Percentiles rank a stretch among this genome's conserved stretches.
These are phyloP conservation scores for Fragosphaeria purpurea DNA, from an alignment of 2,329 filamentous ascomycete species.

Conservation along the genomic window DNA sequence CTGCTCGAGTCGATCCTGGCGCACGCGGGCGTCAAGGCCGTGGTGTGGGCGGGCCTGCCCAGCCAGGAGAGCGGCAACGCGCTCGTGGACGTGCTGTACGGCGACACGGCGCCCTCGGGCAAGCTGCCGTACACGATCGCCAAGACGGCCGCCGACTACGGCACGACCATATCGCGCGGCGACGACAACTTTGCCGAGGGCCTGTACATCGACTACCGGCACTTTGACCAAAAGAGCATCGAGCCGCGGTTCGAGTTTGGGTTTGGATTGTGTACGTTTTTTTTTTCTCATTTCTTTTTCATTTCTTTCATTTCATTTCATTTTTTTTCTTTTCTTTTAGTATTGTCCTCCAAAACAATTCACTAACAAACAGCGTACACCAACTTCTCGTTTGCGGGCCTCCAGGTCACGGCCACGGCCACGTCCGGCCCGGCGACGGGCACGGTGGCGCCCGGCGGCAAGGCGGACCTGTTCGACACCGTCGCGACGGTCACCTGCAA, in stretches of 20 bases:
- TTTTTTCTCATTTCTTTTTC: neutral
- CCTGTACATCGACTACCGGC: constrained; percentile 54
- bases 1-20: constrained; percentile 49
- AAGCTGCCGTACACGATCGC: constrained; percentile 44
- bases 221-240: constrained; percentile 48
- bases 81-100: constrained; percentile 64
- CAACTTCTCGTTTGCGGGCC: constrained; percentile 49
- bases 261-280: constrained; percentile 43
- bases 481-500: constrained; percentile 44
- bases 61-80: constrained; percentile 69
- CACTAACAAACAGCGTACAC: constrained; percentile 47
- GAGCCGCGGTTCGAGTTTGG: constrained; percentile 55
- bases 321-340: neutral
- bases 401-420: constrained; percentile 29
- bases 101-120: constrained; percentile 34
- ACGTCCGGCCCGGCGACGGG: constrained; percentile 31
- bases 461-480: constrained; percentile 34
- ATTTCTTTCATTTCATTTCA: neutral
- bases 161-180: constrained; percentile 22
- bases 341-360: constrained; percentile 5
- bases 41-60: constrained; percentile 65
- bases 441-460: constrained; percentile 31
- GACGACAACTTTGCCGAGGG: constrained; percentile 49
- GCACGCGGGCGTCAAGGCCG: constrained; percentile 61
- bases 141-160: constrained; percentile 36